Base-by-base conservation (phyloP, 2,329 filamentous ascomycete genomes). In the Aspergillus jensenii region DNA sequence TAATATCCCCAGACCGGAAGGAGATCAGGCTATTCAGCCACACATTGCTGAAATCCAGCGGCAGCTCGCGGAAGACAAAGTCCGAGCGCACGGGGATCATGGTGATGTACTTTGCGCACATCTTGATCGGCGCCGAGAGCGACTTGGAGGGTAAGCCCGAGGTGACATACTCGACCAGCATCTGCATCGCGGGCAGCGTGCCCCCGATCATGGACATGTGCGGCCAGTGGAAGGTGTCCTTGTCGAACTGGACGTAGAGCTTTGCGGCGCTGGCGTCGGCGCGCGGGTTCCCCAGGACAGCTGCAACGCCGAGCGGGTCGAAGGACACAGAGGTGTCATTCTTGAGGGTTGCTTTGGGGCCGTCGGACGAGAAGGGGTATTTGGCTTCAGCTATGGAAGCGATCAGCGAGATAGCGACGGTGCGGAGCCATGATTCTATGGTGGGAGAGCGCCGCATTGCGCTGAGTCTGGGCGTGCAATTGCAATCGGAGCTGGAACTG, bases 301-400 rank as follows among this genome's bases (percentile, higher is more conserved):
- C 70, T 1, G 70, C 70, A 17, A 72, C 70, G 41, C 68, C 70
- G n/a, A 72, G 67, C 6, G 70, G 70, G 46, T 72, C 70, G 54
- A 72, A 72, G 9, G 69, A 67, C 31, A 72, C 65, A 2, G 59
- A 45, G 21, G 44, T 55, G 4, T 63, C 62, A 44, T 56, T 44
- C 31, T 52, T 53, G 44, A 66, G 59, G 17, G 41, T 59, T 15
- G 64, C 64, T 44, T 59, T 50, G 6, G 61, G 62, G 14, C 39
- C 48, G 39, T 46, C 43, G 1, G 52, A 50, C 5, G 61, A 59
- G 19, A 64, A 51, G 23, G 62, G 62, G 3, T 60, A 60, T 33
- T 56, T 56, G 37, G 62, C 59, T 25, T 55, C 56, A 11, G 33
- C 49, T n/a, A 56, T 39, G 11, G 52, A 45, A n/a, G 53, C 44